phyloP scores from a whole-genome alignment of 164 flowering plant species.

The Magnolia officinalis region DNA sequence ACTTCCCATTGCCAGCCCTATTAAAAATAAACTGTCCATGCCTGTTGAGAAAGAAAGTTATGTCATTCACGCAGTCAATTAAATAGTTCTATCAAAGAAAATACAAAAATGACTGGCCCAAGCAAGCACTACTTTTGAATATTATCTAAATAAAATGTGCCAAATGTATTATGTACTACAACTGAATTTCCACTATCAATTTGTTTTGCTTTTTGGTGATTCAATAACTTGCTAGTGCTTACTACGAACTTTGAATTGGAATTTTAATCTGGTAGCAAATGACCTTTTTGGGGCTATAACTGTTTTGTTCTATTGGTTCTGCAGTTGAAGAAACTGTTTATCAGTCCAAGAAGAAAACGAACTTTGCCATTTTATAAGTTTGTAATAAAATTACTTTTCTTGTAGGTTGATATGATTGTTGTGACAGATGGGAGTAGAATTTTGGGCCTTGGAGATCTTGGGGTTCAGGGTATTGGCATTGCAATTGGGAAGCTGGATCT shows the following conservation, averaged over 20 bases:
- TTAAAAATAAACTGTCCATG: too few species aligned
- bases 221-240: not conserved
- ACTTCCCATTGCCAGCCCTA: too few species aligned
- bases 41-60: too few species aligned
- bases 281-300: not conserved
- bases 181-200: not conserved
- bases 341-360: not conserved
- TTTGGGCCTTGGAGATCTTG: conserved; percentile 98
- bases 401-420: conserved; percentile 98
- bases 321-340: not conserved
- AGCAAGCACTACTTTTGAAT: not conserved
- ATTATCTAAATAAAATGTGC: not conserved
- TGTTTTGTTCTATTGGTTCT: not conserved
- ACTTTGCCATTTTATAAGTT: not conserved
- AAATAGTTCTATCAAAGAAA: not conserved
- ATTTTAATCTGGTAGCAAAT: not conserved
- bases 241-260: not conserved
- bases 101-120: not conserved
- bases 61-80: not conserved
- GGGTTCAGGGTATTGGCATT: conserved; percentile 97
- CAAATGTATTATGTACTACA: not conserved
- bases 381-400: conserved; percentile 9
- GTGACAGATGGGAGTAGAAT: conserved; percentile 99
- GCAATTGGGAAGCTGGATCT: conserved; percentile 92
- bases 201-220: not conserved